Conservation (phyloP, 2,329 filamentous ascomycete genomes). For the Fusarium newnesense region DNA sequence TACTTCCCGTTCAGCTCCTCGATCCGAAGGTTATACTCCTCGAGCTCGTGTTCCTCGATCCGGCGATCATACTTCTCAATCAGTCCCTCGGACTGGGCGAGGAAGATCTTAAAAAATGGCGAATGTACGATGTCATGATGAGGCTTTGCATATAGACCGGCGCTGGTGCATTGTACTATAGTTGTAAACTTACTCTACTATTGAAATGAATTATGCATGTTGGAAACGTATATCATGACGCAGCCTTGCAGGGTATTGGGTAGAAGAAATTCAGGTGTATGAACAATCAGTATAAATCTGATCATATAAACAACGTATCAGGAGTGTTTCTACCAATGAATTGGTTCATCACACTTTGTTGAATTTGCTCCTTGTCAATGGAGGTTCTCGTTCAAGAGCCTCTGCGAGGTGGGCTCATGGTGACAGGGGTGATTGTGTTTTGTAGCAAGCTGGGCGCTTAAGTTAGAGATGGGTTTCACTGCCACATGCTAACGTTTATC, state of each 20-base stretch:
- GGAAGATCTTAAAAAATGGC: constrained; percentile 16
- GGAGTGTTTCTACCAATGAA: constrained; percentile 2
- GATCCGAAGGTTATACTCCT: not conserved
- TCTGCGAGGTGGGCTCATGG: constrained; percentile 25
- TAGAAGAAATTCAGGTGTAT: too few species aligned
- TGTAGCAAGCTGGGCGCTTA: constrained; percentile 34
- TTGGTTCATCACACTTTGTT: constrained; percentile 6
- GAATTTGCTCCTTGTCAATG: constrained; percentile 15
- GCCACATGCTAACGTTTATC: constrained; percentile 34
- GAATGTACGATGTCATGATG: constrained; percentile 20
- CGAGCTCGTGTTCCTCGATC: not conserved
- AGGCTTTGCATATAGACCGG: constrained; percentile 29
- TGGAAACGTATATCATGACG: not conserved
- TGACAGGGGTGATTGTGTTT: constrained; percentile 27
- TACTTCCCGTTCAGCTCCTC: not conserved
- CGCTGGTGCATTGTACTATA: constrained; percentile 32
- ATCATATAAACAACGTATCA: not conserved
- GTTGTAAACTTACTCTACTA: constrained; percentile 34
- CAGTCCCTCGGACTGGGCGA: not conserved
- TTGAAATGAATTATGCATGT: constrained; percentile 20
- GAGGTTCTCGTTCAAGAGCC: constrained; percentile 13
- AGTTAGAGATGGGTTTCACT: constrained; percentile 40
- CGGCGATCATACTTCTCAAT: not conserved
- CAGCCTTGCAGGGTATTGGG: not conserved
- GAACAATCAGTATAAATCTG: not conserved